A percentile compares a stretch with the other conserved stretches of the same genome.
Evolutionary conservation across 208 protist genomes (phyloP).

Genomic region (Phytomonas sp.): DNA sequence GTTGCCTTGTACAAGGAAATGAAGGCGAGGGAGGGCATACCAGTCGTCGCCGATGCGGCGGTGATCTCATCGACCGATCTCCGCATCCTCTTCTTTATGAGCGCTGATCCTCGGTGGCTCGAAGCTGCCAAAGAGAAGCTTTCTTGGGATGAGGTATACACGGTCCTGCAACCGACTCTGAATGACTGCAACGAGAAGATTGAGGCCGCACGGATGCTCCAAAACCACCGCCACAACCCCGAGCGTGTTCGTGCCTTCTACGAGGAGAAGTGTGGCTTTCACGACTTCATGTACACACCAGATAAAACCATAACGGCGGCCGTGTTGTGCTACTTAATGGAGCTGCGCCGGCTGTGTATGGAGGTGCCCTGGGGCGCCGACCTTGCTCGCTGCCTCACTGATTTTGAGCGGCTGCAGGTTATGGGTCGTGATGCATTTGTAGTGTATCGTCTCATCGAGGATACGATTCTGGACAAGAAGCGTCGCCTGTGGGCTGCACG

Average conservation of each 20-base stretch:
- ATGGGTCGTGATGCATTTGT: constrained; percentile 68
- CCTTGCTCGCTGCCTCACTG: constrained; percentile 54
- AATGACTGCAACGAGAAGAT: constrained; percentile 63
- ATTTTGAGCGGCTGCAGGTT: constrained; percentile 54
- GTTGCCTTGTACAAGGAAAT: constrained; percentile 45
- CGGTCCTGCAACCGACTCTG: constrained; percentile 30
- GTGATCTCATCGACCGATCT: constrained; percentile 51
- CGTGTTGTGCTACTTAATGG: constrained; percentile 64
- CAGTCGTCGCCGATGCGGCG: constrained; percentile 24
- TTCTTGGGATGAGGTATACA: constrained; percentile 60
- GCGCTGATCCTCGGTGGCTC: constrained; percentile 32
- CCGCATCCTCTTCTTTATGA: constrained; percentile 73
- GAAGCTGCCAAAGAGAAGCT: constrained; percentile 19
- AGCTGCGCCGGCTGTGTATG: constrained; percentile 56
- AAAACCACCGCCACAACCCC: constrained; percentile 69
- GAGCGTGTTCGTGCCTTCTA: constrained; percentile 72
- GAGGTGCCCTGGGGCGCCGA: constrained; percentile 66
- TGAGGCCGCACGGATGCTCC: constrained; percentile 67
- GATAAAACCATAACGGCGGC: constrained; percentile 83
- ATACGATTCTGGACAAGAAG: constrained; percentile 73
- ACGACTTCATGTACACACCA: constrained; percentile 81
- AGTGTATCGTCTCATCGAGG: constrained; percentile 75
- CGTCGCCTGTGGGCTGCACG: constrained; percentile 70
- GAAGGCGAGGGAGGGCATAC: constrained; percentile 33
- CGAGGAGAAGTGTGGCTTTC: constrained; percentile 87